These are phyloP conservation scores for Torulaspora maleeae DNA, from an alignment of 805 yeast genomes.

Conservation along the genomic window DNA sequence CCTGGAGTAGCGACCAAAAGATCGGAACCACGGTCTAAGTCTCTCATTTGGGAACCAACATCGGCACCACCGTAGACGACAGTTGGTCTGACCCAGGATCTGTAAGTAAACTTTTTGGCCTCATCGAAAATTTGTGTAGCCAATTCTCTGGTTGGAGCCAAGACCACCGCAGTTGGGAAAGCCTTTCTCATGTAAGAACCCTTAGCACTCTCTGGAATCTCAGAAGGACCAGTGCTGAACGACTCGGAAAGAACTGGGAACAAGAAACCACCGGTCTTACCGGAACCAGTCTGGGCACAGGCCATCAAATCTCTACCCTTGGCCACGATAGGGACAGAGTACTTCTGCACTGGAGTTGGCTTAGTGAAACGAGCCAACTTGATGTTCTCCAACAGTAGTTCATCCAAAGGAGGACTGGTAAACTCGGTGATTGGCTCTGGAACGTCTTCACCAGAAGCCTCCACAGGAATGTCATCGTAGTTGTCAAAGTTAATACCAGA, in stretches of 20 bases:
- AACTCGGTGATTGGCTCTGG: conserved; percentile 90
- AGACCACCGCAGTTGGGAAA: conserved; percentile 86
- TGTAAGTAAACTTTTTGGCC: conserved; percentile 89
- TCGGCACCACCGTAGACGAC: conserved; percentile 99
- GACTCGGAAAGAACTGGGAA: conserved; percentile 96
- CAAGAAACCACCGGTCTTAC: conserved; percentile 99
- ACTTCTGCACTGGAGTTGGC: conserved; percentile 96
- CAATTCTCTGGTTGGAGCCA: conserved; percentile 99
- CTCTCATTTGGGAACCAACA: conserved; percentile 79
- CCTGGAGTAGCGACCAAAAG: conserved; percentile 98
- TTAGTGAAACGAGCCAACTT: conserved; percentile 81
- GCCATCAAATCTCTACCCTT: conserved; percentile 92
- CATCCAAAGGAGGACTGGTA: conserved; percentile 88
- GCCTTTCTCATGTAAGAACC: conserved; percentile 64
- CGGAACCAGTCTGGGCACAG: conserved; percentile 98
- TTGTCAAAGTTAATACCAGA: conserved; percentile 98
- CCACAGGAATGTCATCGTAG: conserved; percentile 98
- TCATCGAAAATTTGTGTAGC: conserved; percentile 96
- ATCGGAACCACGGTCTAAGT: conserved; percentile 91
- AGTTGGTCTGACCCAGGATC: conserved; percentile 97
- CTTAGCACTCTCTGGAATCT: conserved; percentile 39
- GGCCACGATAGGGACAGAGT: conserved; percentile 88
- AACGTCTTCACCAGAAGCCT: conserved; percentile 90
- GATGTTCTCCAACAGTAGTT: conserved; percentile 80
- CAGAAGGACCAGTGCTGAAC: conserved; percentile 80